phyloP scores from a whole-genome alignment of 371 early-diverging fungal genomes.

The Mucor lusitanicus region DNA sequence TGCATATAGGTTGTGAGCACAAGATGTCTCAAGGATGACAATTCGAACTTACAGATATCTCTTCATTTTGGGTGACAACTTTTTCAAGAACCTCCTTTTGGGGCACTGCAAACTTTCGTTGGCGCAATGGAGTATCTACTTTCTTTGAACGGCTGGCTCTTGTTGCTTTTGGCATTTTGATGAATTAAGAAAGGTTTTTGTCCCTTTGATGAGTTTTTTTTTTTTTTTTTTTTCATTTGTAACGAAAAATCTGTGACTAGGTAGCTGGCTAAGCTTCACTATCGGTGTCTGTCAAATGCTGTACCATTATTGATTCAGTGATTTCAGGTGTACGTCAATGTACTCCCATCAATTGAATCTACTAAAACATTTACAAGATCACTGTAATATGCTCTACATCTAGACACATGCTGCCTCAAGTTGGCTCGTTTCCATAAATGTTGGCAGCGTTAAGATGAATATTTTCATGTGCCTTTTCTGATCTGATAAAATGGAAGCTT shows the following conservation, averaged over 20 bases:
- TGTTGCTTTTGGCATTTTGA: slow-evolving; percentile 51
- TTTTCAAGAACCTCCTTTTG: slow-evolving; percentile 28
- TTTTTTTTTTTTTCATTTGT: not conserved
- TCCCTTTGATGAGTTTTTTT: not conserved
- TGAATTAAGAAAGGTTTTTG: slow-evolving; percentile 4
- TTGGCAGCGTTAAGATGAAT: not conserved
- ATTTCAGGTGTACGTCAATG: not conserved
- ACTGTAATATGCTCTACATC: not conserved
- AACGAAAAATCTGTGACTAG: not conserved
- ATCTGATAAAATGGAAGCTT: no score
- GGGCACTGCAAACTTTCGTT: slow-evolving; percentile 29
- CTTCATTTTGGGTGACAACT: slow-evolving; percentile 13
- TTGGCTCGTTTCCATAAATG: slow-evolving; percentile 52
- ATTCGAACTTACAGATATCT: slow-evolving; percentile 11
- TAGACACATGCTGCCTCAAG: not conserved
- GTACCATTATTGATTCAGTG: not conserved
- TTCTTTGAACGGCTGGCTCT: slow-evolving; percentile 27
- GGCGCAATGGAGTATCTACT: slow-evolving; percentile 15
- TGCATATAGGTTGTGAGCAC: not conserved
- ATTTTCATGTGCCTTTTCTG: not conserved
- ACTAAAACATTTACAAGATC: no score
- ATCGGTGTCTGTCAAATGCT: not conserved
- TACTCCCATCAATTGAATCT: not conserved
- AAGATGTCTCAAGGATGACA: not conserved
- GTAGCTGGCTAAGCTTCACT: not conserved